Evolutionary conservation across 2,329 filamentous ascomycete genomes (phyloP), one percentile per base, ranked within the genome.

Genomic region (Fusarium sp.): DNA sequence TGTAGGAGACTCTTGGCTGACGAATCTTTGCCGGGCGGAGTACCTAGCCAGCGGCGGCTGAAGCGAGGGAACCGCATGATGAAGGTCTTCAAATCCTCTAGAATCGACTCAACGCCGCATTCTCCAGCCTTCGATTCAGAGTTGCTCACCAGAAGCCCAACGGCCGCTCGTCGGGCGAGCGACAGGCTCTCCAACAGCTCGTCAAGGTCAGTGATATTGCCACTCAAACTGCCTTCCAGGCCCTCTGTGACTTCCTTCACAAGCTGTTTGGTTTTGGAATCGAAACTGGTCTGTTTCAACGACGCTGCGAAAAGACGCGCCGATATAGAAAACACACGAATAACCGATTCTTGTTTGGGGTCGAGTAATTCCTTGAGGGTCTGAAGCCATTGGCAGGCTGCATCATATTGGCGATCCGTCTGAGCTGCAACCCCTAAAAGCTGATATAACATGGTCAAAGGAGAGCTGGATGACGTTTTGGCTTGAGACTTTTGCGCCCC

Each of bases 31-130:
- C 75, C 76, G 0, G 86, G 84, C 2, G 80, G 75, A 50, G 84
- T 84, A 11, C 87, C 87, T 3, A 89, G 75, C 84, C 87, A 89
- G 41, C 86, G 80, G 7, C 84, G 75, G 42, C 82, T 78, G 66
- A 89, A 86, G 3, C 85, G 80, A 11, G 87, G 86, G 57, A 85
- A 82, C 49, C 84, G 80, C 27, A 84, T 77, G 21, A 88, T 76
- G 41, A 89, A 80, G 0, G 78, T 76, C 63, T 87, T 84, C 8
- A 88, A 77, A n/a, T 81, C 76, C 2, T 68, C 66, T 27, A 69
- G 37, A 3, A 80, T 68, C 15, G 47, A 53, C 3, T 54, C 29
- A 1, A 65, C 53, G 3, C 58, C 61, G 2, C 55, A 42, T n/a
- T 56, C 52, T 4, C 44, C 51, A 2, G 47, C 32, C 25, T 41